These are phyloP conservation scores for Dactylorhiza incarnata DNA, from an alignment of 106 monocot genomes.

Conservation along the genomic window DNA sequence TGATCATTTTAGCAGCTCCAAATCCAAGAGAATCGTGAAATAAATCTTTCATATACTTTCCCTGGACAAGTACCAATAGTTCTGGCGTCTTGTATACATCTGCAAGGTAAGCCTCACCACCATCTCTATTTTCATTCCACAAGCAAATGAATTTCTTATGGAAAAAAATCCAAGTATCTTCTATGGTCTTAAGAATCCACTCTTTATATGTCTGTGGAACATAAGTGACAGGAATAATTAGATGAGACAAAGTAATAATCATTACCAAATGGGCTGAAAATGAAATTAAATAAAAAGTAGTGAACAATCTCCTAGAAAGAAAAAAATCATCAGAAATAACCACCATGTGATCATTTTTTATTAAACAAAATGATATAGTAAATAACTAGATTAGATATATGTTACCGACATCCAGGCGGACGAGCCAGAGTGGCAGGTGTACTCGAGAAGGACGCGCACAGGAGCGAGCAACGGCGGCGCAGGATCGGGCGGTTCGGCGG, in stretches of 20 bases:
- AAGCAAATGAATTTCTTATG: slow-evolving; percentile 60
- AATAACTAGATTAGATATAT: background rate
- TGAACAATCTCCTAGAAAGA: background rate
- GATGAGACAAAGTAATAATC: background rate
- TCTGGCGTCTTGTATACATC: slow-evolving; percentile 54
- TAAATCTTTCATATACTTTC: slow-evolving; percentile 64
- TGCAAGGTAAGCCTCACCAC: slow-evolving; percentile 74
- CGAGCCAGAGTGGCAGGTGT: too few species aligned
- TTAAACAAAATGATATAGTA: background rate
- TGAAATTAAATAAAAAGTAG: too few species aligned
- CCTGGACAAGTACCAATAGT: slow-evolving; percentile 46
- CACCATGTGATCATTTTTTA: background rate
- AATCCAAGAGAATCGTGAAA: slow-evolving; percentile 92
- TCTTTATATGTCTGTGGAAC: slow-evolving; percentile 56
- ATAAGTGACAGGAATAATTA: background rate
- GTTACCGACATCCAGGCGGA: too few species aligned
- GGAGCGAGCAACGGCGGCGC: too few species aligned
- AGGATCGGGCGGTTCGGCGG: too few species aligned
- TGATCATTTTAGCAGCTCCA: slow-evolving; percentile 96
- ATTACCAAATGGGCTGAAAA: background rate
- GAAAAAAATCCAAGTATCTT: slow-evolving; percentile 80
- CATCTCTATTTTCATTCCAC: slow-evolving; percentile 79
- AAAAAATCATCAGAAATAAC: background rate
- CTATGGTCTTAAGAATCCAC: slow-evolving; percentile 81
- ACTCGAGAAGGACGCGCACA: too few species aligned